phyloP scores from a whole-genome alignment of 2,329 filamentous ascomycete genomes.

The Cladosporium oxysporum region DNA sequence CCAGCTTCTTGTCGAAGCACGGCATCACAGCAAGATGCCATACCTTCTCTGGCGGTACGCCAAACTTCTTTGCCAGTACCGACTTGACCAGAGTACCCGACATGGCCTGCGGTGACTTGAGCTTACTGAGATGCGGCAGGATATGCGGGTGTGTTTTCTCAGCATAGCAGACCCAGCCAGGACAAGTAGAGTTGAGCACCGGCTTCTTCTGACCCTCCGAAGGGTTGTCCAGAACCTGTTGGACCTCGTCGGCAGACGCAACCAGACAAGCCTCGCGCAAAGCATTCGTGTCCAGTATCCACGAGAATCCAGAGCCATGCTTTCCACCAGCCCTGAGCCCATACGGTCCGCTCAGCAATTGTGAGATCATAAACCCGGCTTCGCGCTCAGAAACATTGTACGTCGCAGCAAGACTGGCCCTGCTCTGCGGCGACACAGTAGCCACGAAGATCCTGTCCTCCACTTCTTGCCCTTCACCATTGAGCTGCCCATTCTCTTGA shows the following conservation, averaged over 20 bases:
- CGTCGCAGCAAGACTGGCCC: slow-evolving; percentile 84
- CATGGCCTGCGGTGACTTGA: slow-evolving; percentile 93
- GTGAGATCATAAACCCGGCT: slow-evolving; percentile 79
- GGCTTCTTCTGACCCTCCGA: slow-evolving; percentile 56
- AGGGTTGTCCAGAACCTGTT: slow-evolving; percentile 38
- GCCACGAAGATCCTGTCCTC: slow-evolving; percentile 83
- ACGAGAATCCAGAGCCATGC: slow-evolving; percentile 76
- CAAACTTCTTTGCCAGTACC: slow-evolving; percentile 70
- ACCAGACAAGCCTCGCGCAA: slow-evolving; percentile 82
- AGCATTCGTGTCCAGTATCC: slow-evolving; percentile 87
- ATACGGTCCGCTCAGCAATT: slow-evolving; percentile 69
- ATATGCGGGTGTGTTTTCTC: slow-evolving; percentile 97
- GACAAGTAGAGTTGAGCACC: slow-evolving; percentile 85
- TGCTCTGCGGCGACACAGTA: slow-evolving; percentile 86
- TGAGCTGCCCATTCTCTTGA: slow-evolving; percentile 20
- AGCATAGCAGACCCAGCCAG: slow-evolving; percentile 98
- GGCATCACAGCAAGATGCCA: slow-evolving; percentile 98
- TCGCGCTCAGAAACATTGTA: slow-evolving; percentile 72
- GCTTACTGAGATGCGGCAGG: slow-evolving; percentile 81
- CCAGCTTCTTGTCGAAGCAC: slow-evolving; percentile 98
- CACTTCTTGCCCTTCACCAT: slow-evolving; percentile 19
- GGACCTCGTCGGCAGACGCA: slow-evolving; percentile 51
- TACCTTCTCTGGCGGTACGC: slow-evolving; percentile 74
- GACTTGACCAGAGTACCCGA: slow-evolving; percentile 90
- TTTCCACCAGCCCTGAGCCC: slow-evolving; percentile 71